Conservation (phyloP, 305 asterid genomes). For the Rubia tinctorum region DNA sequence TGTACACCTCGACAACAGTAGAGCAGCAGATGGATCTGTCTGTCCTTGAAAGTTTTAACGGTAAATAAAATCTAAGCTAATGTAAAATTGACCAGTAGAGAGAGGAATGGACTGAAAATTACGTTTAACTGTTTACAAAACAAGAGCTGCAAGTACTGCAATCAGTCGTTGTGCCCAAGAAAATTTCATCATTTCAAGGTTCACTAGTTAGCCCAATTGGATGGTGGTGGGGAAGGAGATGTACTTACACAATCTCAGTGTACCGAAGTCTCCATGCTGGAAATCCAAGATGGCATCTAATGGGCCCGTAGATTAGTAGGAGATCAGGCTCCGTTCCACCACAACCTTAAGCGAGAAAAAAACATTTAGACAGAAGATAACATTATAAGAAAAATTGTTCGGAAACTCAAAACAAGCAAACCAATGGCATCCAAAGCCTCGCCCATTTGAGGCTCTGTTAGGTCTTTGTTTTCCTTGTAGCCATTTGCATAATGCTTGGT, state of each 20-base stretch:
- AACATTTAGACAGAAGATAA: background rate
- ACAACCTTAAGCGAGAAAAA: conserved; percentile 50
- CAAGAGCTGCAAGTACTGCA: background rate
- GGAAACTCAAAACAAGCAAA: conserved; percentile 25
- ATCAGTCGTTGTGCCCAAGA: background rate
- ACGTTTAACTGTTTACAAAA: background rate
- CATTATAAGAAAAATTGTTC: conserved; percentile 8
- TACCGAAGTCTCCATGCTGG: conserved; percentile 98
- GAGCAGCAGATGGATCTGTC: background rate
- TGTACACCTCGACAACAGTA: background rate
- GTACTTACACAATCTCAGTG: conserved; percentile 86
- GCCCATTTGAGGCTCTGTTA: conserved; percentile 72
- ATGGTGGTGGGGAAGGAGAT: background rate
- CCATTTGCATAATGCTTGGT: conserved; percentile 47
- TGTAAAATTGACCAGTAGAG: background rate
- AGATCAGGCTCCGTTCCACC: conserved; percentile 72
- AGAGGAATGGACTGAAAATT: background rate
- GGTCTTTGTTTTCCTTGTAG: conserved; percentile 35
- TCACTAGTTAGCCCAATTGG: conserved; percentile 1
- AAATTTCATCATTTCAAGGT: background rate
- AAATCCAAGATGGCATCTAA: conserved; percentile 93
- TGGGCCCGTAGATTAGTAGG: conserved; percentile 82
- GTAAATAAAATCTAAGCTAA: background rate
- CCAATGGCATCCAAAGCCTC: conserved; percentile 72
- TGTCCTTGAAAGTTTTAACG: background rate